These are phyloP conservation scores for Medicago lupulina DNA, from an alignment of 306 rosid species.

Conservation along the genomic window DNA sequence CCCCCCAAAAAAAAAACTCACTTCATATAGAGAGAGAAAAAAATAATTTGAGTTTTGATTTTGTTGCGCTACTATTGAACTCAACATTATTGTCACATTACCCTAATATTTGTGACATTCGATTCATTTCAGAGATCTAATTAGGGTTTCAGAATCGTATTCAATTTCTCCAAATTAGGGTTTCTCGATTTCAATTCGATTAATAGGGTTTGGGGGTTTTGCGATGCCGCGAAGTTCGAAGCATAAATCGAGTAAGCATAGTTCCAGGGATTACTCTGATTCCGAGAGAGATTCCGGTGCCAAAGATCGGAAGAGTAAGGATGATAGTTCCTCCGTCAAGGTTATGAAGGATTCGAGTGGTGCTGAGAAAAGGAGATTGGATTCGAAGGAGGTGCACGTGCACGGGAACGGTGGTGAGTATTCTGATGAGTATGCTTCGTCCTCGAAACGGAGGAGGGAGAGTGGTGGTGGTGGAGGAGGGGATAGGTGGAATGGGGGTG, in stretches of 20 bases:
- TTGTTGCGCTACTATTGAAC: conserved; percentile 36
- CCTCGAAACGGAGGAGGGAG: conserved; percentile 86
- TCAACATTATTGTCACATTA: conserved; percentile 43
- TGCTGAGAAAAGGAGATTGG: conserved; percentile 81
- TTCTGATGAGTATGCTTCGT: conserved; percentile 70
- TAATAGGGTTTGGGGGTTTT: conserved; percentile 51
- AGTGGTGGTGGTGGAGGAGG: conserved; percentile 70
- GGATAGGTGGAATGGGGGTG: conserved; percentile 96
- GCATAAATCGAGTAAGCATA: conserved; percentile 95
- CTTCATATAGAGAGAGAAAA: background rate
- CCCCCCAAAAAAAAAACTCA: conserved; percentile 11
- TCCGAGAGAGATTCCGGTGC: conserved; percentile 78
- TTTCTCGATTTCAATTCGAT: conserved; percentile 45
- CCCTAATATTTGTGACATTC: conserved; percentile 53
- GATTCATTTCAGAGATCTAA: conserved; percentile 57
- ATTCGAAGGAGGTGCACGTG: conserved; percentile 72
- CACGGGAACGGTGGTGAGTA: conserved; percentile 78
- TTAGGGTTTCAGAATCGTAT: conserved; percentile 54
- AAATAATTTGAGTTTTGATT: conserved; percentile 16
- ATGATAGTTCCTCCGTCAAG: conserved; percentile 63
- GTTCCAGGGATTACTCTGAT: conserved; percentile 86
- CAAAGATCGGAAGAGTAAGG: conserved; percentile 85
- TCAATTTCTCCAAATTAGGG: conserved; percentile 50
- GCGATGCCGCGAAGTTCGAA: conserved; percentile 95
- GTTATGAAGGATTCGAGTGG: conserved; percentile 64